Conservation (phyloP, 176 grass and related monocot genomes). For the Pontederia paniculata region DNA sequence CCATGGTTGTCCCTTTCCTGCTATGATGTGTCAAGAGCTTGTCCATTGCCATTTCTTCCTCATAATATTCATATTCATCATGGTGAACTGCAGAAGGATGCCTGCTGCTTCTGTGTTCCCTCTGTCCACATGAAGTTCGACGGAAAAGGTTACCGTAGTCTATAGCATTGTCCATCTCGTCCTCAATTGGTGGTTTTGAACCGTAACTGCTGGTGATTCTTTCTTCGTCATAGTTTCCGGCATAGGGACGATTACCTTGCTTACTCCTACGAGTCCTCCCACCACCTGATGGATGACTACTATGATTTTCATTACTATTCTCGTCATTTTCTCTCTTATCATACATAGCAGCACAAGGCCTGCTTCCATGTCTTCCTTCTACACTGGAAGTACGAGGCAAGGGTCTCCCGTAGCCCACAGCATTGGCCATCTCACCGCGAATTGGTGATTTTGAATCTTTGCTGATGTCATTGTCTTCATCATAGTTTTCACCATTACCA, state of each 20-base stretch:
- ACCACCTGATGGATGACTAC: constrained; percentile 12
- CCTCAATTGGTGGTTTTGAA: constrained; percentile 10
- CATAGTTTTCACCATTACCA: constrained; percentile 18
- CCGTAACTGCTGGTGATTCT: background rate
- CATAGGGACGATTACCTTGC: constrained; percentile 17
- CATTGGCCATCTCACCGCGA: constrained; percentile 18
- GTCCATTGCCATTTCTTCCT: constrained; percentile 65
- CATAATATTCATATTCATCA: constrained; percentile 30
- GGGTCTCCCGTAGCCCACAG: constrained; percentile 11
- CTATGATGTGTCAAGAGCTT: constrained; percentile 67
- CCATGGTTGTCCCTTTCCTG: constrained; percentile 50
- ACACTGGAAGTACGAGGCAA: constrained; percentile 9
- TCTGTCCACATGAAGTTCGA: constrained; percentile 27
- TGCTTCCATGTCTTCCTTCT: background rate
- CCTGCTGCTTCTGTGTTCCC: constrained; percentile 36
- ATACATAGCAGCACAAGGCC: background rate
- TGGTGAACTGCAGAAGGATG: constrained; percentile 7
- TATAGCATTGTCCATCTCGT: constrained; percentile 38
- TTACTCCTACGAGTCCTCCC: constrained; percentile 31
- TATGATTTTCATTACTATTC: background rate
- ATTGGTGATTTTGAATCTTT: background rate
- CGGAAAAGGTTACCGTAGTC: constrained; percentile 66
- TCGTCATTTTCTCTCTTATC: background rate
- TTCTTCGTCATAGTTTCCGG: constrained; percentile 24
- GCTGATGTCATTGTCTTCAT: background rate